Evolutionary conservation across 176 grass and related monocot species (phyloP), one percentile per base, ranked within the genome.

Genomic region (Puccinellia tenuiflora): DNA sequence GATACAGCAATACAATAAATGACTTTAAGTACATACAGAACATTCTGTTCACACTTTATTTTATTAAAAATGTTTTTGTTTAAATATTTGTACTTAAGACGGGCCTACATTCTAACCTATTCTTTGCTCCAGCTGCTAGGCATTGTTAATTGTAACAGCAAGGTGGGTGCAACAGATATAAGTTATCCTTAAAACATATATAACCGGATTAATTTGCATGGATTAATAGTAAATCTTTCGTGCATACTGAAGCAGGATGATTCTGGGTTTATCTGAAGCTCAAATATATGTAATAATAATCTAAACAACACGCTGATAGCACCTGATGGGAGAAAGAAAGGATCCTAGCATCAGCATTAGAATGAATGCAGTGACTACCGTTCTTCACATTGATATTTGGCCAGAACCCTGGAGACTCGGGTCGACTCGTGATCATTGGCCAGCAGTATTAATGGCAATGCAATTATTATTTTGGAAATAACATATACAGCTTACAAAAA

Each of bases 391-490:
- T 39, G 30, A 69, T 17, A n/a, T 6, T 77, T n/a, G n/a, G 59
- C 8, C 26, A 5, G 29, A 30, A 30, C 26, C 26, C 6, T 47
- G 13, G 13, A 62, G 5, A 62, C 60, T 63, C 16, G 12, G 26
- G 26, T 62, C 15, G 30, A 18, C 60, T 63, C 6, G 60, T 33
- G 33, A 59, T 63, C 28, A 28, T 63, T 63, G 60, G 39, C 59
- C 42, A 82, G 48, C 21, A n/a, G 15, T 85, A 55, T 16, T 79
- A 43, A 65, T 21, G n/a, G 20, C 66, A 85, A 80, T 84, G 52
- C 39, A 83, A 54, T 31, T 38, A 31, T 31, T 21, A 21, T 48
- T 90, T 83, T 74, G 5, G 22, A 82, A 78, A 78, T 83, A 86
- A 79, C 69, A 61, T 67, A 68, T 50, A 37, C 18, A 38, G 7